phyloP scores from a whole-genome alignment of 2,329 filamentous ascomycete genomes.

The Colletotrichum musae region DNA sequence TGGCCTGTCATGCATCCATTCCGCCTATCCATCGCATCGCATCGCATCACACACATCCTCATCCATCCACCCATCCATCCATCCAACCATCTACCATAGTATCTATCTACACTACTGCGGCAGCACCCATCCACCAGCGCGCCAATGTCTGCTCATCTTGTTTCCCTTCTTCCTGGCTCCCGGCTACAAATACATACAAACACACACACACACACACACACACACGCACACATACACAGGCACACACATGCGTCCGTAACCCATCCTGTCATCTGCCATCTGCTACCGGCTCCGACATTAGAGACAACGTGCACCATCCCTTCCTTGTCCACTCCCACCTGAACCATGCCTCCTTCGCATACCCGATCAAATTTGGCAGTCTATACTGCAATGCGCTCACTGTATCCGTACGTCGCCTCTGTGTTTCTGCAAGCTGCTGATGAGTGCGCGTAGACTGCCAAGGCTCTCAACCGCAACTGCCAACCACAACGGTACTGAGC shows the following conservation, averaged over 20 bases:
- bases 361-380: conserved; percentile 39
- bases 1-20: conserved; percentile 18
- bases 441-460: not conserved
- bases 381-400: conserved; percentile 4
- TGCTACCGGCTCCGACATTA: conserved; percentile 39
- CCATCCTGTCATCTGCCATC: conserved; percentile 36
- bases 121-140: conserved; percentile 6
- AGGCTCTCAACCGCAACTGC: no score
- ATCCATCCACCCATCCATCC: conserved; percentile 18
- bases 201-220: not conserved
- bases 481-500: no score
- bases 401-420: not conserved
- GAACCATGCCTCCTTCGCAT: conserved; percentile 41
- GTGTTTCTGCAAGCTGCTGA: not conserved
- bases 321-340: conserved; percentile 38
- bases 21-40: conserved; percentile 19
- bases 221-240: conserved; percentile 6
- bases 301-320: conserved; percentile 39
- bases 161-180: conserved; percentile 36
- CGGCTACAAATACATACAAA: conserved; percentile 32
- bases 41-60: conserved; percentile 5
- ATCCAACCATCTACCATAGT: not conserved
- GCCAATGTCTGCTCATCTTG: conserved; percentile 3
- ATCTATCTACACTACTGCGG: no score
- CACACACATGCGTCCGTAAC: not conserved